Base-by-base conservation (phyloP, 441 rosid genomes). In the Biscutella laevigata region DNA sequence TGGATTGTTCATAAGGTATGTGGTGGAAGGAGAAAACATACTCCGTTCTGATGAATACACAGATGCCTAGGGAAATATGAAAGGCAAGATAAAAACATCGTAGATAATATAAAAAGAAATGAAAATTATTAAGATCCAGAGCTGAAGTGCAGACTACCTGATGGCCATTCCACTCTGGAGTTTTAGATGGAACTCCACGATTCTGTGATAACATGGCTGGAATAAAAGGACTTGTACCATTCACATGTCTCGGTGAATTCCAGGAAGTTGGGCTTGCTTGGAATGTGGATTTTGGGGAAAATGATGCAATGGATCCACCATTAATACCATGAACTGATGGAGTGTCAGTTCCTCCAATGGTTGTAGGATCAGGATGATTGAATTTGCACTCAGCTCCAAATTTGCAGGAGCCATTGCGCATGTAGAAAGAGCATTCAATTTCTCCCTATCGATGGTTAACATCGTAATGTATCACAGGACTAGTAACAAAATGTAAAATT, bases 351-450 rank as follows among this genome's bases (percentile, higher is more conserved):
- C 70, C 80, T 55, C 78, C 79, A 3, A 62, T 67, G 59, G 76
- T 54, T 19, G 83, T 71, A 22, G 92, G 97, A 68, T 89, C 94
- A 14, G 99, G 99, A 80, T 94, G 99, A 70, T 80, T 80, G 58
- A 82, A 94, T 63, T 70, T 78, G 78, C 99, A 94, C 66, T 64
- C 83, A 37, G 81, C 59, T 53, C 86, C 95, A 68, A 53, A 94
- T 64, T 86, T 94, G 80, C 99, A 94, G 59, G 97, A 84, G 58
- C 88, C 97, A 57, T 73, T 84, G 33, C 94, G 95, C 96, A 94
- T 88, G 72, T 86, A 92, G 70, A 67, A 92, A 2, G 76, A 85
- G 60, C 99, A 92, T 62, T 92, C 97, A 62, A 56, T 75, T 73
- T 77, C 94, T 59, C 86, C 94, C 96, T 88, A 72, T 9, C 11